Evolutionary conservation across 805 yeast genomes (phyloP).

Genomic region (Pichia heedii): DNA sequence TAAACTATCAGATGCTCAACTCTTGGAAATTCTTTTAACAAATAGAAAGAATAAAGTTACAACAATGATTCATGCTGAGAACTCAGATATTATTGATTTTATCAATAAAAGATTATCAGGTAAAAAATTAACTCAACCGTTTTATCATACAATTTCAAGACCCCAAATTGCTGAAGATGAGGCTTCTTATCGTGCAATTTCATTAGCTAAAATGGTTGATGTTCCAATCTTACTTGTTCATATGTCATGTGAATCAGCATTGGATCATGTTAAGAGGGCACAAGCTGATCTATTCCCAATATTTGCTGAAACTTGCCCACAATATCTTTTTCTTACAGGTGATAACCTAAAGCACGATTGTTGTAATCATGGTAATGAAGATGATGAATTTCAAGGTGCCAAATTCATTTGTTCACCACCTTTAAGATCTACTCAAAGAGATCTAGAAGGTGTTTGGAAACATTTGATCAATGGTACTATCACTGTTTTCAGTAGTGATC

Average conservation of each 20-base stretch:
- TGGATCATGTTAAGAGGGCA: constrained; percentile 32
- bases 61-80: constrained; percentile 42
- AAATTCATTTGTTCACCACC: constrained; percentile 43
- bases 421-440: constrained; percentile 29
- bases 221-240: constrained; percentile 40
- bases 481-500: constrained; percentile 36
- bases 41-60: constrained; percentile 35
- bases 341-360: constrained; percentile 23
- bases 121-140: constrained; percentile 32
- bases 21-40: constrained; percentile 29
- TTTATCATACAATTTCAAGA: constrained; percentile 35
- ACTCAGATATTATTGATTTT: constrained; percentile 32
- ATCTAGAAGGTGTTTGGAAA: constrained; percentile 36
- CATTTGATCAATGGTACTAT: constrained; percentile 37
- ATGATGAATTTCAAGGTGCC: constrained; percentile 36
- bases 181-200: constrained; percentile 38
- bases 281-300: constrained; percentile 33
- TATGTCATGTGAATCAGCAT: constrained; percentile 34
- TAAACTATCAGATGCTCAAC: constrained; percentile 31
- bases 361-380: constrained; percentile 14
- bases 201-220: constrained; percentile 33
- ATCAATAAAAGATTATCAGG: constrained; percentile 26
- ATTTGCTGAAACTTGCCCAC: constrained; percentile 42
- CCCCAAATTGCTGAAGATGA: constrained; percentile 39
- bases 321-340: constrained; percentile 35